Base-by-base conservation (phyloP, 169 alveolate genomes). In the Cryptosporidium sp. region DNA sequence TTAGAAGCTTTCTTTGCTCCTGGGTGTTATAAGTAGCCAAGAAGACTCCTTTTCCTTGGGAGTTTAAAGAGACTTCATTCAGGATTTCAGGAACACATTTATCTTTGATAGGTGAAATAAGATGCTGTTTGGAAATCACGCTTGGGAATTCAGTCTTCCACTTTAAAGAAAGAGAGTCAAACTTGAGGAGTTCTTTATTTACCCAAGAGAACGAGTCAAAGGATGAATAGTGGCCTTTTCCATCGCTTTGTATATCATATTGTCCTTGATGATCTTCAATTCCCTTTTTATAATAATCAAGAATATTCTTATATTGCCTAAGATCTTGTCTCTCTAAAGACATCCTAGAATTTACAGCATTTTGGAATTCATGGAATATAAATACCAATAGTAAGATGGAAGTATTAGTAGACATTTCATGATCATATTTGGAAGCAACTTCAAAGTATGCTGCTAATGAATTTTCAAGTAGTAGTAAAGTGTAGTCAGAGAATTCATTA, bases 101-200 rank as follows among this genome's bases (percentile, higher is more conserved):
- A 8, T 61, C 65, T 0, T 35, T 80, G 16, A 80, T 65, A 16
- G 35, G 21, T 1, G 51, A 35, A 3, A 65, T 16, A 1, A 80
- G 62, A 12, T 41, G 33, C 12, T 26, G 70, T 16, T 62, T 37
- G 48, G 73, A 41, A 2, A 80, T 62, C 31, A 29, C 65, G n/a
- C 16, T 37, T 23, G 89, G 75, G 45, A 61, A 65, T 62, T 80
- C 75, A 37, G 89, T 80, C 52, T 18, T 67, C 89, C 89, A 80
- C 18, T 80, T 65, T 62, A 65, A 39, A 18, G 75, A 80, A 16
- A 80, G 33, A 8, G 37, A 10, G 7, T 80, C 89, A 48, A 80
- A 80, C 37, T 65, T 80, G 2, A 23, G 33, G 3, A 80, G 45
- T 62, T 80, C 68, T 8, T 80, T 65, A 31, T 80, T 45, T 9